Evolutionary conservation across 495 filamentous ascomycete genomes (phyloP).

Genomic region (Aspergillus sparsus): DNA sequence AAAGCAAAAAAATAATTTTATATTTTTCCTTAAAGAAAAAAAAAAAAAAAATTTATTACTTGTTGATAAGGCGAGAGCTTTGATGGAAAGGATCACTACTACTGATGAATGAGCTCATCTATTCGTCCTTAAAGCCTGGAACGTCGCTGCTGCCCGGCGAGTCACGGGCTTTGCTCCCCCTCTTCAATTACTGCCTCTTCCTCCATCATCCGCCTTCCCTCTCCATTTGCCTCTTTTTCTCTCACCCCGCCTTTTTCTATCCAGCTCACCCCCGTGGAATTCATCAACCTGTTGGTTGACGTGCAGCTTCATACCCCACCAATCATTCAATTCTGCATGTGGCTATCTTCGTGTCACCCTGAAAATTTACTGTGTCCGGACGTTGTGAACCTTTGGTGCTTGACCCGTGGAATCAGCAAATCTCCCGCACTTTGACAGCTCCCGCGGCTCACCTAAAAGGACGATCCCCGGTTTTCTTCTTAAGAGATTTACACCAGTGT

Average conservation of each 20-base stretch:
- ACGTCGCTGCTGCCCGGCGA: neutral
- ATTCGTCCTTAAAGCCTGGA: neutral
- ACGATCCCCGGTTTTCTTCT: constrained; percentile 21
- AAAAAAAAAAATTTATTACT: neutral
- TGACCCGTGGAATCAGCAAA: constrained; percentile 44
- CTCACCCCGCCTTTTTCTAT: constrained; percentile 15
- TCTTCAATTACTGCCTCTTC: constrained; percentile 16
- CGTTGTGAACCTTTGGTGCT: constrained; percentile 30
- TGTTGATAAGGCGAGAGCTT: neutral
- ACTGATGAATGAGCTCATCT: constrained; percentile 17
- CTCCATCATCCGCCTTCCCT: constrained; percentile 14
- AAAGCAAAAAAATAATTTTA: neutral
- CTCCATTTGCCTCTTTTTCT: constrained; percentile 13
- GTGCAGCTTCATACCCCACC: constrained; percentile 16
- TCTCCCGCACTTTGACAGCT: constrained; percentile 46
- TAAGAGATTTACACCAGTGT: constrained; percentile 10
- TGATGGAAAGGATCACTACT: neutral
- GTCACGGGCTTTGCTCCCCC: constrained; percentile 8
- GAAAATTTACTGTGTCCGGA: constrained; percentile 14
- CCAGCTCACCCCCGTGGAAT: constrained; percentile 5
- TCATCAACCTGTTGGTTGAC: constrained; percentile 9
- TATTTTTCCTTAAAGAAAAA: neutral
- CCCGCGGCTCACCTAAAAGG: constrained; percentile 34
- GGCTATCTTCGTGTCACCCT: constrained; percentile 19
- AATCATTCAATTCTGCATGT: constrained; percentile 16